Conservation (phyloP, 1,139 yeast genomes). For the Protomyces macrosporus region DNA sequence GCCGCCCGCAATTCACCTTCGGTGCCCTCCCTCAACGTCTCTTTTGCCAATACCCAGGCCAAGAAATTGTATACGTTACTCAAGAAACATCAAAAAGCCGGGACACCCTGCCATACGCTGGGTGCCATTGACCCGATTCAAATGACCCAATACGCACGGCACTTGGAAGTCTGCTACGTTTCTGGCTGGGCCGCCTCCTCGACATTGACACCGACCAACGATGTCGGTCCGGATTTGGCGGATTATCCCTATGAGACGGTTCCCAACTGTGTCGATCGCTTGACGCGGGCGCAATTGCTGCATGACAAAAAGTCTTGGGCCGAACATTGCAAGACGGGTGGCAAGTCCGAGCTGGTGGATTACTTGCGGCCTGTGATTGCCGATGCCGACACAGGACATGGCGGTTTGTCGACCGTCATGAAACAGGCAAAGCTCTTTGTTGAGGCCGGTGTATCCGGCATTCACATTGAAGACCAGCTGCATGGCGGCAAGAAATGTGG, state of each 20-base stretch:
- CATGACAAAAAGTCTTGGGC: conserved; percentile 52
- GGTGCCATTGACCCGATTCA: conserved; percentile 63
- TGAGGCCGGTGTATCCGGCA: conserved; percentile 61
- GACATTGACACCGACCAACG: conserved; percentile 53
- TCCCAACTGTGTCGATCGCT: conserved; percentile 57
- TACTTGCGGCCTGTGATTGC: conserved; percentile 60
- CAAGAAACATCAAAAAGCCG: conserved; percentile 43
- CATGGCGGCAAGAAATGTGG: conserved; percentile 66
- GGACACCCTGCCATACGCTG: conserved; percentile 51
- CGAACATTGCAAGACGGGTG: conserved; percentile 36
- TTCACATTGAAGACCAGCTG: conserved; percentile 59
- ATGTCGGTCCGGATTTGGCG: conserved; percentile 58
- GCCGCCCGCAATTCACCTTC: conserved; percentile 48
- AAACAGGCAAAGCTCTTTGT: conserved; percentile 59
- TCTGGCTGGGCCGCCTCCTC: conserved; percentile 61
- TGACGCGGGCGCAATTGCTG: conserved; percentile 55
- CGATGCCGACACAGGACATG: conserved; percentile 65
- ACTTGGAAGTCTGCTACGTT: conserved; percentile 53
- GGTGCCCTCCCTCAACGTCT: conserved; percentile 44
- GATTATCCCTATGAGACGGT: conserved; percentile 64
- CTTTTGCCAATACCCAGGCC: conserved; percentile 49
- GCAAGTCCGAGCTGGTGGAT: conserved; percentile 41
- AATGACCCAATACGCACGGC: conserved; percentile 51
- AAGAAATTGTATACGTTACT: conserved; percentile 48
- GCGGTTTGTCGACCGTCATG: conserved; percentile 61